A percentile compares a stretch with the other conserved stretches of the same genome.
Evolutionary conservation across 495 filamentous ascomycete species (phyloP).

Genomic region (Margaritispora aquatica): DNA sequence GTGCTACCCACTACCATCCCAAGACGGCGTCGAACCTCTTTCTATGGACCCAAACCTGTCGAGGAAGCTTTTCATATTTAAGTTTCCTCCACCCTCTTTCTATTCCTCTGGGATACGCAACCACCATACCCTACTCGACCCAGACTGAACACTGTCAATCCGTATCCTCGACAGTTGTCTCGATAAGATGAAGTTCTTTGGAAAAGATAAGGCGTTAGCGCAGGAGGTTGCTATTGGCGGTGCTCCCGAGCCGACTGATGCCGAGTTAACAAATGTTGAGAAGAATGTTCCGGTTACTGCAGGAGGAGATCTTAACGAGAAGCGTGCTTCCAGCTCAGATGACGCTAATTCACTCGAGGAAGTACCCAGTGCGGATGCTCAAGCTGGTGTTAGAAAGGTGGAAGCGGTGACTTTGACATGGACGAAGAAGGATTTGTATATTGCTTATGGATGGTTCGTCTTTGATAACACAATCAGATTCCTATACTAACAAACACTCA

Average conservation of each 20-base stretch:
- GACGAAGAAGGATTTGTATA: constrained; percentile 36
- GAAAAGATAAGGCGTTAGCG: constrained; percentile 6
- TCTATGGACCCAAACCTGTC: not conserved
- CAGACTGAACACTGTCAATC: too few relatives aligned
- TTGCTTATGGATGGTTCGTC: constrained; percentile 38
- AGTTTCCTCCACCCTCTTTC: too few relatives aligned
- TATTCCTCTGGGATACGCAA: too few relatives aligned
- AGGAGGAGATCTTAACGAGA: not conserved
- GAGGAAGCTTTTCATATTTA: too few relatives aligned
- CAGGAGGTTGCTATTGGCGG: constrained; percentile 6
- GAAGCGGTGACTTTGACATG: constrained; percentile 43
- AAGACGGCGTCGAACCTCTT: not conserved
- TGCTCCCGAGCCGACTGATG: not conserved
- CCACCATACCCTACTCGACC: too few relatives aligned
- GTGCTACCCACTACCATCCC: not conserved
- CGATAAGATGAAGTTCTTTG: constrained; percentile 14
- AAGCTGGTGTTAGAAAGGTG: constrained; percentile 35
- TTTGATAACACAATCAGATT: not conserved
- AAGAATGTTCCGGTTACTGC: not conserved
- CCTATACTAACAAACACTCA: constrained; percentile 12
- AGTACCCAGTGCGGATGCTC: constrained; percentile 20
- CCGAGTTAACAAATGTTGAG: not conserved
- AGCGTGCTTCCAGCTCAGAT: not conserved
- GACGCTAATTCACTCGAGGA: constrained; percentile 6
- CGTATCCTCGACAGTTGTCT: not conserved